A percentile compares a stretch with the other conserved stretches of the same genome.
Conservation (phyloP, 2,329 filamentous ascomycete genomes). For the Pseudogymnoascus sp. region DNA sequence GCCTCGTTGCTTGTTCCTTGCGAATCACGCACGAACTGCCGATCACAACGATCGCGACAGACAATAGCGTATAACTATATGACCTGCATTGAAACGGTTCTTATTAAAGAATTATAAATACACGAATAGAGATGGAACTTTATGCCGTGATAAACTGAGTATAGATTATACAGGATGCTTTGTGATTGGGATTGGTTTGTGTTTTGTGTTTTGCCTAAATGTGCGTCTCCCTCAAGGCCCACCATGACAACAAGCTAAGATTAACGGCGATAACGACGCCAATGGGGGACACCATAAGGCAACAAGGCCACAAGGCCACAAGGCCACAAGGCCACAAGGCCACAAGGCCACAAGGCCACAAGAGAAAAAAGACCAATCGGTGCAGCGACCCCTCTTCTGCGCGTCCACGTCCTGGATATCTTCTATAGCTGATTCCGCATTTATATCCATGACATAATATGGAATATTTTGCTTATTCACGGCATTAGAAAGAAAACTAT, state of each 20-base stretch:
- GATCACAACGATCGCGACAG: neutral
- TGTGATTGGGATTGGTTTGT: neutral
- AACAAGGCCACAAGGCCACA: too few relatives aligned
- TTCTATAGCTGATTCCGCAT: neutral
- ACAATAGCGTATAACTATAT: neutral
- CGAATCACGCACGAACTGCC: neutral
- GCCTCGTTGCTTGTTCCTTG: neutral
- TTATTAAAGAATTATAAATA: neutral
- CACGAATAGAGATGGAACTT: constrained; percentile 5
- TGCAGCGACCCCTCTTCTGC: neutral
- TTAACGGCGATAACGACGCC: neutral
- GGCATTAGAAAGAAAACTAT: neutral
- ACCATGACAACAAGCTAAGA: neutral
- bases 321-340: too few relatives aligned
- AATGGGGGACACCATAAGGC: neutral
- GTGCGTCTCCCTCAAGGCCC: neutral
- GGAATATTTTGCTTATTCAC: neutral
- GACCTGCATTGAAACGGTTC: neutral
- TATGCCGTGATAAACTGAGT: neutral
- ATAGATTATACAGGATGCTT: neutral
- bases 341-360: neutral
- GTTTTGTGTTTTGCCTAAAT: constrained; percentile 1
- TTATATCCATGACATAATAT: neutral
- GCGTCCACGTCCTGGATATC: neutral
- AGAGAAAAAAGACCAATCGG: neutral